phyloP scores from a whole-genome alignment of 257 asterid species.

The Schizonepeta tenuifolia region DNA sequence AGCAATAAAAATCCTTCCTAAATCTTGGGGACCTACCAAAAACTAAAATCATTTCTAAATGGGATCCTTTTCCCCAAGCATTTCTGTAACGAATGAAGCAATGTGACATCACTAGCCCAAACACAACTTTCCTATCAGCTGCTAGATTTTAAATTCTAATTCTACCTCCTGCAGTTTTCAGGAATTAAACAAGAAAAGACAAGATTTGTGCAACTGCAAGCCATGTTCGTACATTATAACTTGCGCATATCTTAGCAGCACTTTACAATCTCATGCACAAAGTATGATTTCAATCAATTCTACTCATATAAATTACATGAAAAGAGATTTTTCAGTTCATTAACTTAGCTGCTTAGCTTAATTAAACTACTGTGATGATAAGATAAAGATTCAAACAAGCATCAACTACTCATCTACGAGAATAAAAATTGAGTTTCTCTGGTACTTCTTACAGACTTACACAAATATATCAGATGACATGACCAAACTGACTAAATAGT shows the following conservation, averaged over 20 bases:
- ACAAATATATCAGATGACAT: not conserved
- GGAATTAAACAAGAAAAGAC: not conserved
- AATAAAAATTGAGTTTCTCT: conserved; percentile 1
- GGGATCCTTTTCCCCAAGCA: not conserved
- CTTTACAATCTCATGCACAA: not conserved
- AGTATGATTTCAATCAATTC: conserved; percentile 13
- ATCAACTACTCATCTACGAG: conserved; percentile 7
- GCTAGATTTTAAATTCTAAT: not conserved
- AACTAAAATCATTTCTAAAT: not conserved
- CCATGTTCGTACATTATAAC: not conserved
- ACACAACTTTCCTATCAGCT: conserved; percentile 2
- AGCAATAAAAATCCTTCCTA: not conserved
- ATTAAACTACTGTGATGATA: not conserved
- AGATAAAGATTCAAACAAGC: conserved; percentile 18
- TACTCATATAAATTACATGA: not conserved
- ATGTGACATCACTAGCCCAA: conserved; percentile 11
- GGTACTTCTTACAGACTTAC: conserved; percentile 1
- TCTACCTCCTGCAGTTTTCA: conserved; percentile 1
- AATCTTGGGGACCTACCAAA: not conserved
- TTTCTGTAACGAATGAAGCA: not conserved
- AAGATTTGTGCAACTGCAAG: conserved; percentile 6
- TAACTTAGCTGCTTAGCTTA: conserved; percentile 16
- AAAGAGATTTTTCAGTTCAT: not conserved
- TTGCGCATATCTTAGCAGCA: not conserved
- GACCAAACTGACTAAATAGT: conserved; percentile 9